These are phyloP conservation scores for Daedalea quercina DNA, from an alignment of 768 basidiomycete genomes.

Conservation along the genomic window DNA sequence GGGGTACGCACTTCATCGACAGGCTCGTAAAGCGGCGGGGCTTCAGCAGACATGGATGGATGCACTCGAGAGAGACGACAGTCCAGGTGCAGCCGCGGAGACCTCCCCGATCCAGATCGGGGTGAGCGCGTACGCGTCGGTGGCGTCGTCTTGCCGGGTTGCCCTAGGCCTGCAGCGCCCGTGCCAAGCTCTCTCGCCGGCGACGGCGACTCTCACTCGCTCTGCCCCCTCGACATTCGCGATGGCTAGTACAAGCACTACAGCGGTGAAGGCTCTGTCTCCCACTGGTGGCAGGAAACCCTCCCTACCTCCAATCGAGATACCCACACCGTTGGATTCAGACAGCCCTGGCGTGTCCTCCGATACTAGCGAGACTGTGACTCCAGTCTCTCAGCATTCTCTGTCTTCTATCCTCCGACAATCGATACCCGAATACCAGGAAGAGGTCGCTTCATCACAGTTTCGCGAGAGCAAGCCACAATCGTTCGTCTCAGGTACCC, in stretches of 20 bases:
- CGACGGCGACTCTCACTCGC: too few species aligned
- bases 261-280: background rate
- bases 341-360: conserved; percentile 1
- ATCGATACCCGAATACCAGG: background rate
- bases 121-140: background rate
- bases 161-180: too few species aligned
- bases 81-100: background rate
- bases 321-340: background rate
- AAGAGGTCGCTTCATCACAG: conserved; percentile 7
- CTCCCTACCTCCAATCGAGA: background rate
- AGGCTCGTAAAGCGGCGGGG: background rate
- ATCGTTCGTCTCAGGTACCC: background rate
- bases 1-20: conserved; percentile 3
- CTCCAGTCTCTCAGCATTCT: conserved; percentile 16
- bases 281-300: background rate
- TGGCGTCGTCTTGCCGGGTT: background rate
- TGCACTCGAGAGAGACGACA: background rate
- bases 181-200: too few species aligned
- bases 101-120: background rate
- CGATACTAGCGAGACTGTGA: conserved; percentile 17
- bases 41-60: background rate
- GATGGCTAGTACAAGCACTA: too few species aligned
- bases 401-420: background rate
- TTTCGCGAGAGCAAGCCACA: conserved; percentile 10
- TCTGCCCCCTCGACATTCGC: too few species aligned